A percentile compares a stretch with the other conserved stretches of the same genome.
Conservation (phyloP, 768 basidiomycete genomes). For the Hypholoma fasciculare region DNA sequence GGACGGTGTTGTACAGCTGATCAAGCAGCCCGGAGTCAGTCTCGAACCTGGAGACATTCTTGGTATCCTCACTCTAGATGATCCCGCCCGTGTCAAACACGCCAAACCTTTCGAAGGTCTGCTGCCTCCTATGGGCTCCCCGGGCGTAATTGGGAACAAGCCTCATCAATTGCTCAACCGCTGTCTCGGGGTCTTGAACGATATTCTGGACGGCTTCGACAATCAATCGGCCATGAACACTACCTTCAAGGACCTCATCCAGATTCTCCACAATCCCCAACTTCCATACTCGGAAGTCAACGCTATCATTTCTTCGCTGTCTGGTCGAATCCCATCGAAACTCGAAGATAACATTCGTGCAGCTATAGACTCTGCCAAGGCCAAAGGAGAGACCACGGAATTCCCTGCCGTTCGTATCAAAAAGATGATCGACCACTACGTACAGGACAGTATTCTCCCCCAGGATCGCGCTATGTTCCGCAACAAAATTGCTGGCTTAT, state of each 20-base stretch:
- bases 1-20: slow-evolving; percentile 91
- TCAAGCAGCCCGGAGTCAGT: slow-evolving; percentile 97
- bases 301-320: slow-evolving; percentile 83
- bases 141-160: slow-evolving; percentile 85
- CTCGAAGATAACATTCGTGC: slow-evolving; percentile 85
- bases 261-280: slow-evolving; percentile 79
- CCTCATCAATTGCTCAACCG: slow-evolving; percentile 82
- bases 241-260: slow-evolving; percentile 84
- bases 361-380: slow-evolving; percentile 72
- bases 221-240: slow-evolving; percentile 89
- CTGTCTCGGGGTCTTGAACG: slow-evolving; percentile 75
- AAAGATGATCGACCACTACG: slow-evolving; percentile 82
- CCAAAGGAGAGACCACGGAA: slow-evolving; percentile 73
- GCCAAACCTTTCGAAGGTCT: slow-evolving; percentile 98
- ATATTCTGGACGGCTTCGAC: slow-evolving; percentile 96
- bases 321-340: slow-evolving; percentile 90
- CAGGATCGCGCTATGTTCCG: slow-evolving; percentile 84
- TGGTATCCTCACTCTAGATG: slow-evolving; percentile 94
- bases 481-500: slow-evolving; percentile 65
- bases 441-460: slow-evolving; percentile 77
- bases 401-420: slow-evolving; percentile 89
- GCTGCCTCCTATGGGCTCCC: slow-evolving; percentile 83
- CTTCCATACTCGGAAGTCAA: slow-evolving; percentile 87
- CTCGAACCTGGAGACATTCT: slow-evolving; percentile 97
- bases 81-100: slow-evolving; percentile 94